These are phyloP conservation scores for Pseudonitzschia pungens DNA, from an alignment of 108 stramenopile species.

Conservation along the genomic window DNA sequence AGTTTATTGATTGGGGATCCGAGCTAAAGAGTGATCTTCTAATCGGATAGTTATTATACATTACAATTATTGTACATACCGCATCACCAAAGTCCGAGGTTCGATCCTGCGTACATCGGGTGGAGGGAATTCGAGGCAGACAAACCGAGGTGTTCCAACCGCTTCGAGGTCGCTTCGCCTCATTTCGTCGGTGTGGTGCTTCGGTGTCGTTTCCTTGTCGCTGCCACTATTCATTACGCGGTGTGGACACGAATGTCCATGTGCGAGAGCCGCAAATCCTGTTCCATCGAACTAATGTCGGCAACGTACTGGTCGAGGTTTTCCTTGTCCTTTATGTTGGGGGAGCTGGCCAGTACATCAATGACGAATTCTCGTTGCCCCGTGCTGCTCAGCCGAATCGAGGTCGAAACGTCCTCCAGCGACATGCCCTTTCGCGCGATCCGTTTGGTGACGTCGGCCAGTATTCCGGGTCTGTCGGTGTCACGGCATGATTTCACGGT, in stretches of 20 bases:
- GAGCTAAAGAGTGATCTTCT: too few relatives aligned
- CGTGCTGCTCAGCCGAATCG: conserved; percentile 46
- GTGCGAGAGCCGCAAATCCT: conserved; percentile 53
- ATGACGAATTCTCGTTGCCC: conserved; percentile 68
- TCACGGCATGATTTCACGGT: too few relatives aligned
- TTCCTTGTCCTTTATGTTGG: conserved; percentile 50
- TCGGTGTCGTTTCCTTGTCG: too few relatives aligned
- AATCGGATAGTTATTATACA: too few relatives aligned
- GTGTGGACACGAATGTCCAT: conserved; percentile 79
- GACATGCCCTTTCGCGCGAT: conserved; percentile 64
- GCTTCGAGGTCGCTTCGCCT: too few relatives aligned
- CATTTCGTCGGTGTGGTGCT: too few relatives aligned
- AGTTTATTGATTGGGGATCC: too few relatives aligned
- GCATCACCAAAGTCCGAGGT: too few relatives aligned
- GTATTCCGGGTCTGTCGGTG: conserved; percentile 74
- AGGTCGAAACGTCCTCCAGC: conserved; percentile 75
- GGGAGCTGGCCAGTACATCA: conserved; percentile 56
- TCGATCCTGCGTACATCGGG: too few relatives aligned
- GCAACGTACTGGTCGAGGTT: conserved; percentile 44
- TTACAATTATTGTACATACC: too few relatives aligned
- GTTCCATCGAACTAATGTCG: conserved; percentile 57
- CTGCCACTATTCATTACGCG: not conserved
- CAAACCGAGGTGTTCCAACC: too few relatives aligned
- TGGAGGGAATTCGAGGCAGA: too few relatives aligned
- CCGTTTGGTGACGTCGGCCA: conserved; percentile 69